Base-by-base conservation (phyloP, 768 basidiomycete genomes). In the Boletus vinaceobasis region DNA sequence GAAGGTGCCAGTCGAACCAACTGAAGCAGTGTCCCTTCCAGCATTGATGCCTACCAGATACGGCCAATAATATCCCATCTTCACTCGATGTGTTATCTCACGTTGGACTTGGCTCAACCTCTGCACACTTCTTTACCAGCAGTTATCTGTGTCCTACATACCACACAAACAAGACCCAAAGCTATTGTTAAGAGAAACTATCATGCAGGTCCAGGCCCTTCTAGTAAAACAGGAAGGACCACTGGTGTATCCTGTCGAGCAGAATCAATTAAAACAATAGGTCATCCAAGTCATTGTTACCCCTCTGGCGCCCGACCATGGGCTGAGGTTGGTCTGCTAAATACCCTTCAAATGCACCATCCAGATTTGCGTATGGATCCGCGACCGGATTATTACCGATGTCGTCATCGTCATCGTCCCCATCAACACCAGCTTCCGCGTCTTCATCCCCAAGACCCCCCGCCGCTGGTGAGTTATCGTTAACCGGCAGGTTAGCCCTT, bases 361-460 rank as follows among this genome's bases (percentile, higher is more conserved):
- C 88, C 50, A 97, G 71, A 57, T 87, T 87, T 6, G 90, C 91
- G 68, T 97, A 97, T 23, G 92, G 92, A 72, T 95, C 92, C 10
- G 64, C 54, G 17, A 50, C 54, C 48, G 64, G 61, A 38, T 66
- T 63, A 14, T 61, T 63, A 51, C 70, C 69, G 33, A 73, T 68
- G 17, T 74, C 74, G 35, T 69, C 77, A 37, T 79, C 77, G 42
- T 80, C 78, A 35, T 73, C 78, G 35, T 71, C 69, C 26, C 65
- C 73, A 10, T 69, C 73, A n/a, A n/a, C 31, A 21, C 65, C 71
- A 33, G 14, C 43, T 26, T 53, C 65, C 23, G 37, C 42, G 10
- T 70, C 67, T 37, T 65, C 67, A 39, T 65, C 66, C 33, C 63
- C 64, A 26, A 58, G 55, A 38, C 46, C 57, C 11, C 57, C 61